These are phyloP conservation scores for Sugiyamaella qingdaonensis DNA, from an alignment of 805 yeast genomes.

Conservation along the genomic window DNA sequence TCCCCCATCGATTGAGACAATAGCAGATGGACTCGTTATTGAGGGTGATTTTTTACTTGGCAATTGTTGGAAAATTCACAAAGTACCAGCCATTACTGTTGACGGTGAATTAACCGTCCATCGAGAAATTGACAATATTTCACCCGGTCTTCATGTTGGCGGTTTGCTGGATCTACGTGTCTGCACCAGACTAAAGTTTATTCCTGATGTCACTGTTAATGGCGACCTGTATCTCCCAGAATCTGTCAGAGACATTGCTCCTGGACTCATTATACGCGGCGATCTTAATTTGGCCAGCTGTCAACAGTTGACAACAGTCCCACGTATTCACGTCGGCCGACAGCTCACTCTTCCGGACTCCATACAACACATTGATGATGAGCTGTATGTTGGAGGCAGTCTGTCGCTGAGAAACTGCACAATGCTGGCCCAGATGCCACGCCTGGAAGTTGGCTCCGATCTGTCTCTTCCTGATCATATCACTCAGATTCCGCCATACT, in stretches of 20 bases:
- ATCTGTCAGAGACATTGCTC: background rate
- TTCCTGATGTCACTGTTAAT: background rate
- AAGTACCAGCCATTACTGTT: background rate
- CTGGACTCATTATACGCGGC: background rate
- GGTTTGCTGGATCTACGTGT: background rate
- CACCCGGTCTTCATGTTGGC: background rate
- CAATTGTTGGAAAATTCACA: background rate
- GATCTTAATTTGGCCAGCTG: background rate
- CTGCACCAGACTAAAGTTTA: background rate
- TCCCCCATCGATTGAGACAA: background rate
- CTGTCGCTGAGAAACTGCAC: background rate
- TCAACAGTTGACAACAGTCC: background rate
- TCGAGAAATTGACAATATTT: background rate
- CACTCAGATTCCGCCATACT: background rate
- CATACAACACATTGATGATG: background rate
- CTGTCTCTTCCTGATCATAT: background rate
- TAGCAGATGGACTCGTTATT: background rate
- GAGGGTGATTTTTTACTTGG: background rate
- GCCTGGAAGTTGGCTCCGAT: background rate
- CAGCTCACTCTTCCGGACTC: background rate
- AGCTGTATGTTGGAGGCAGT: background rate
- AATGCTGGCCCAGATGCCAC: background rate
- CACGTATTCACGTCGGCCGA: background rate
- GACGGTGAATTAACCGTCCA: background rate
- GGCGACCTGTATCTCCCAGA: background rate